Evolutionary conservation across 306 rosid species (phyloP), one percentile per base, ranked within the genome.

Genomic region (Dryas drummondii): DNA sequence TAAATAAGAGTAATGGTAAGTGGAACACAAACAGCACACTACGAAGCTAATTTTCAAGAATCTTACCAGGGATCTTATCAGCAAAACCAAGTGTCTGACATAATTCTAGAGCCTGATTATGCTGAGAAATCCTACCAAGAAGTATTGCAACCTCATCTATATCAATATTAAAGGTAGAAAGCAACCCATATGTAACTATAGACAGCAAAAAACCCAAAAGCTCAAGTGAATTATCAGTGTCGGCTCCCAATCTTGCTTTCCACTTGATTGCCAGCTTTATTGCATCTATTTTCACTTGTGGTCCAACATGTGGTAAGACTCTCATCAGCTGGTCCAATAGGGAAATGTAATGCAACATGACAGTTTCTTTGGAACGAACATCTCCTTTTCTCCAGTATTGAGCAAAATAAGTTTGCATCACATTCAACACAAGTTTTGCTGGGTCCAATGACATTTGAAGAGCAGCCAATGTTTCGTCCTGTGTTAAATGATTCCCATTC

Each of bases 191-290:
- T 62, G 79, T 48, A 16, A 63, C 82, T 68, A 87, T 6, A 55
- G 89, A 77, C 62, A 70, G 86, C 63, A 92, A 79, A 78, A 89
- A 88, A 57, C 77, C 81, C 70, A 86, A 74, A 81, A 71, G 77
- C 82, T 57, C 86, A 77, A 64, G 46, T 44, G 79, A 76, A 61
- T 82, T 70, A 59, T 74, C 83, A 45, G 46, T 10, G 53, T 52
- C 54, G 74, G 47, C 72, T 44, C 42, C 32, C 66, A 83, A 75
- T 76, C 70, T 76, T 8, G 73, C 78, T 77, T 82, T 82, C 90
- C 89, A 81, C 14, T 73, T 66, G 69, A 64, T 7, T 26, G 89
- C 91, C 9, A 92, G 72, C 68, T 82, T 84, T 78, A 46, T 65
- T 16, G 96, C 96, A 77, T 75, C 84, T 27, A 82, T 82, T 68